phyloP scores from a whole-genome alignment of 805 yeast species.

The Tetrapisispora namnaoensis region DNA sequence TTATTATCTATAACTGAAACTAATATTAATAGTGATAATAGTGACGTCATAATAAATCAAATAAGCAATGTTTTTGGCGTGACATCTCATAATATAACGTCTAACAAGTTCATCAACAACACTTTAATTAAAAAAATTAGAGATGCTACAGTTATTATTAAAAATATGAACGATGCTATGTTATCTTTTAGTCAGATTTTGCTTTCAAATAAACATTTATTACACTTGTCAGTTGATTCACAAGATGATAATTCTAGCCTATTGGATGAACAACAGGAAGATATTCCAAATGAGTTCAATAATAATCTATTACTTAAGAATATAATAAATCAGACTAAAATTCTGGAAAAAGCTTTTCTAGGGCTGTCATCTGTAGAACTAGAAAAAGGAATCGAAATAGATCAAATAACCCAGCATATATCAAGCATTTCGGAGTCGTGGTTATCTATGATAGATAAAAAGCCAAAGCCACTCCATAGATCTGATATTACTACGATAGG shows the following conservation, averaged over 20 bases:
- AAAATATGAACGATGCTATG: background rate
- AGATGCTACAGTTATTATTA: background rate
- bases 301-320: background rate
- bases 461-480: background rate
- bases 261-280: no score
- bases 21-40: background rate
- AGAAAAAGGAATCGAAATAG: background rate
- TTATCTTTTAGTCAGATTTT: background rate
- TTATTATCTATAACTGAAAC: slow-evolving; percentile 27
- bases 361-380: background rate
- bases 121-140: background rate
- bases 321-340: background rate
- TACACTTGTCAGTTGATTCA: background rate
- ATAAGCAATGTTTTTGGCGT: slow-evolving; percentile 1
- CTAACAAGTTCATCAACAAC: background rate
- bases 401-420: background rate
- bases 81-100: background rate
- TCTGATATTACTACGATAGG: background rate
- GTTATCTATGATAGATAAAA: background rate
- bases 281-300: no score
- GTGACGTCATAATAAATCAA: background rate
- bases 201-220: background rate
- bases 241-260: background rate
- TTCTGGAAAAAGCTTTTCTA: background rate
- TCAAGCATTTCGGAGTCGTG: background rate